These are phyloP conservation scores for Pichia nakasei DNA, from an alignment of 805 yeast genomes.

Conservation along the genomic window DNA sequence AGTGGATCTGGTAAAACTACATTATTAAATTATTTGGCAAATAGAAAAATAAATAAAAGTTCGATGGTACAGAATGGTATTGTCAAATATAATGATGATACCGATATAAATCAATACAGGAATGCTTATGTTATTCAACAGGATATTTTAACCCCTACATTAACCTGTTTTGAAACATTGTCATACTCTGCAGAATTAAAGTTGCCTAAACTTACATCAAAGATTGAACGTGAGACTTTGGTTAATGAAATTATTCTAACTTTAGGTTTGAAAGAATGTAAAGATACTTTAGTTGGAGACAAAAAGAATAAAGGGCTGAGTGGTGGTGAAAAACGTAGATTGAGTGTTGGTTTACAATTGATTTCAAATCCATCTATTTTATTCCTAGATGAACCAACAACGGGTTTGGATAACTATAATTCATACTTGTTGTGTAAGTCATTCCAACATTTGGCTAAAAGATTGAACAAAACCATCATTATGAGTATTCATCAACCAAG, in stretches of 20 bases:
- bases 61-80: conserved; percentile 31
- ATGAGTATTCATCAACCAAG: conserved; percentile 82
- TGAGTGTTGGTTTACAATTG: conserved; percentile 71
- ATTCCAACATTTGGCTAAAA: conserved; percentile 45
- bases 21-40: conserved; percentile 55
- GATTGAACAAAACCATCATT: conserved; percentile 57
- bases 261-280: conserved; percentile 57
- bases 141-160: conserved; percentile 60
- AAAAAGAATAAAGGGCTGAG: conserved; percentile 50
- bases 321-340: conserved; percentile 78
- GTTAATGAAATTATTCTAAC: conserved; percentile 55
- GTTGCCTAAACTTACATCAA: conserved; percentile 38
- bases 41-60: conserved; percentile 30
- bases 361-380: conserved; percentile 67
- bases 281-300: conserved; percentile 51
- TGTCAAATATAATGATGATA: conserved; percentile 33
- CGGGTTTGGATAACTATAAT: conserved; percentile 75
- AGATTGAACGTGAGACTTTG: conserved; percentile 35
- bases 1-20: conserved; percentile 87
- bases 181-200: conserved; percentile 64
- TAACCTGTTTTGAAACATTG: conserved; percentile 67
- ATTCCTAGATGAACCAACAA: conserved; percentile 82
- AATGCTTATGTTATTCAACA: conserved; percentile 69
- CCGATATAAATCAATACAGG: conserved; percentile 23
- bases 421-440: conserved; percentile 58